Percentiles rank a stretch among this genome's conserved stretches.
Conservation (phyloP, 2,329 filamentous ascomycete species). For the Pseudogymnoascus sp. region DNA sequence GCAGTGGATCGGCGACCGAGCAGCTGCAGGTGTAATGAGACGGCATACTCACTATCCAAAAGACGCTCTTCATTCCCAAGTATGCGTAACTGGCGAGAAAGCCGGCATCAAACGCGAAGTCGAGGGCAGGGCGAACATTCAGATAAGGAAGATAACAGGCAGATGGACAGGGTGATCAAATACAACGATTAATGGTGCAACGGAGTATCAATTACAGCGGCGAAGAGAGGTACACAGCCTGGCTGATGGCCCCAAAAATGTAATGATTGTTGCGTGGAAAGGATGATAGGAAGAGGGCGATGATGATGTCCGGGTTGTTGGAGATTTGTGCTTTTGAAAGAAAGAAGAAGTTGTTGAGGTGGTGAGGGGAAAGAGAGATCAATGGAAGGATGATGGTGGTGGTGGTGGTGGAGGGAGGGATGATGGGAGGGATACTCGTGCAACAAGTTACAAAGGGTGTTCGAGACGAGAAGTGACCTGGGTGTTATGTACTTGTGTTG, state of each 20-base stretch:
- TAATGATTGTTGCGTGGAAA: background rate
- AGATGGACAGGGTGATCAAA: background rate
- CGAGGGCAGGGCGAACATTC: slow-evolving; percentile 1
- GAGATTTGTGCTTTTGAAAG: background rate
- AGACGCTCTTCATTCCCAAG: background rate
- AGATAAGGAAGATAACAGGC: background rate
- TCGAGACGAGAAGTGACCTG: slow-evolving; percentile 5
- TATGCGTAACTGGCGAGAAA: background rate
- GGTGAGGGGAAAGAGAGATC: slow-evolving; percentile 1
- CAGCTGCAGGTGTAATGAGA: background rate
- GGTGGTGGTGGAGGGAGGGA: background rate
- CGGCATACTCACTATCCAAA: slow-evolving; percentile 8
- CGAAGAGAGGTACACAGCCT: background rate
- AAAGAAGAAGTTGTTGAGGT: slow-evolving; percentile 7
- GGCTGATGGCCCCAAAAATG: background rate
- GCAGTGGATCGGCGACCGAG: background rate
- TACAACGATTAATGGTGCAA: slow-evolving; percentile 8
- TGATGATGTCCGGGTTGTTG: background rate
- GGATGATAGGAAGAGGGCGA: background rate
- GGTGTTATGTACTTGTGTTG: background rate
- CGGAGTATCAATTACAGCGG: slow-evolving; percentile 1
- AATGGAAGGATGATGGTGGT: slow-evolving; percentile 2
- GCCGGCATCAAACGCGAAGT: background rate
- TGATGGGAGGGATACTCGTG: background rate
- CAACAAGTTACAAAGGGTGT: background rate